phyloP scores from a whole-genome alignment of 208 protist species.

The Trypanosoma melophagium region DNA sequence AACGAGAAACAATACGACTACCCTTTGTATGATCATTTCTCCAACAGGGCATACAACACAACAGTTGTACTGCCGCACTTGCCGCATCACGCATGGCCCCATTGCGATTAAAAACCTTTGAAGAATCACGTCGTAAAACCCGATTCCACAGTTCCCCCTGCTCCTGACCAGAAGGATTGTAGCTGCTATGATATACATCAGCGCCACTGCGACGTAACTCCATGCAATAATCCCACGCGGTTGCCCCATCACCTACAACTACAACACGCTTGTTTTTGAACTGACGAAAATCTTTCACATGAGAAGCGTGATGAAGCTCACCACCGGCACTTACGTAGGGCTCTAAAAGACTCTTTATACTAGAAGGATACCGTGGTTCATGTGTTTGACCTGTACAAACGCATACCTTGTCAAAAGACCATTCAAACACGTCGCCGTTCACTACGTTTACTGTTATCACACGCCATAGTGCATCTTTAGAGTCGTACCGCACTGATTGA shows the following conservation, averaged over 20 bases:
- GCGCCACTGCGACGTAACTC: conserved; percentile 70
- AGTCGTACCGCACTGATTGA: conserved; percentile 68
- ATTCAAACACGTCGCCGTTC: conserved; percentile 88
- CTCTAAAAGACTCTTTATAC: conserved; percentile 39
- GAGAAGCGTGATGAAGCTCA: conserved; percentile 78
- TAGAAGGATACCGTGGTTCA: conserved; percentile 64
- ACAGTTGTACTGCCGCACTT: conserved; percentile 33
- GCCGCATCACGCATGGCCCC: conserved; percentile 30
- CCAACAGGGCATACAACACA: conserved; percentile 46
- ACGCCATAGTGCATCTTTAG: conserved; percentile 52
- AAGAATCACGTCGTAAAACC: background rate
- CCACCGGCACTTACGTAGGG: conserved; percentile 55
- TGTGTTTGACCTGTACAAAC: conserved; percentile 87
- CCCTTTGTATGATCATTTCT: conserved; percentile 44
- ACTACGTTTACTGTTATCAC: conserved; percentile 86
- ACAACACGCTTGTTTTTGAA: conserved; percentile 74
- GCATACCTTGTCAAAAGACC: conserved; percentile 83
- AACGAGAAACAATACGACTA: conserved; percentile 51
- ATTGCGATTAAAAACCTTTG: background rate
- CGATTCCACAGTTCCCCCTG: background rate
- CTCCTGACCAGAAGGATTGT: background rate
- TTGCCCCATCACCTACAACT: conserved; percentile 81
- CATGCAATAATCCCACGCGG: conserved; percentile 77
- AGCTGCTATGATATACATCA: conserved; percentile 69
- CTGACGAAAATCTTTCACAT: conserved; percentile 85